Evolutionary conservation across 2,329 filamentous ascomycete species (phyloP), one percentile per base, ranked within the genome.

Genomic region (Chaetothyriales sp.): DNA sequence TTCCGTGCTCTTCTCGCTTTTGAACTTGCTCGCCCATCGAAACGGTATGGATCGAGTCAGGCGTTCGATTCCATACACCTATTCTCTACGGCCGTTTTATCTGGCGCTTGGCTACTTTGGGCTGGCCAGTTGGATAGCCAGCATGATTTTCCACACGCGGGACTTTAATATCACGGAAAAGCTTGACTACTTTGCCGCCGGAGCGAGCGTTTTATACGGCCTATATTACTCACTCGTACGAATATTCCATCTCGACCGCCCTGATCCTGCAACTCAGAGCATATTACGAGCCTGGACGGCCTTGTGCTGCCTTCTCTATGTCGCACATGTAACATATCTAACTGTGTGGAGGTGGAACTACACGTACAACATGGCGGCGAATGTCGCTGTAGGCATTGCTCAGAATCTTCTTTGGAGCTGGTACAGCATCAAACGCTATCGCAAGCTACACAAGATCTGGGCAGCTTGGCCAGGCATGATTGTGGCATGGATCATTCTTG

Each of bases 341-440:
- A 87, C 84, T 64, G 80, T 88, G 60, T 86, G 89, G 74, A 74
- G 76, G 18, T 98, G 92, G 86, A 86, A 97, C 68, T 98, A 98
- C 67, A 85, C 84, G 4, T 98, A 98, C 71, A 98, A 98, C 66
- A 97, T 98, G 89, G 81, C 85, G 1, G 92, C 89, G 49, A 98
- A 97, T 63, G 86, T 98, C 18, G 80, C 77, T 2, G 79, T 85
- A 9, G 92, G 92, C 2, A 73, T 89, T 43, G 67, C 89, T 4
- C 83, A 89, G 64, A 95, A 97, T 62, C 49, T 82, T 3, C 70
- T 97, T 53, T 97, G 92, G 92, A 86, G 77, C 44, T 85, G 79
- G 67, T 95, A 94, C 69, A 89, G 85, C 65, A 79, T 85, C 60
- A 71, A 73, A 58, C 78, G 83, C 60, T 97, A 90, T 69, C 73